Evolutionary conservation across 2,329 filamentous ascomycete genomes (phyloP), one percentile per base, ranked within the genome.

Genomic region (Lizonia empirigonia): DNA sequence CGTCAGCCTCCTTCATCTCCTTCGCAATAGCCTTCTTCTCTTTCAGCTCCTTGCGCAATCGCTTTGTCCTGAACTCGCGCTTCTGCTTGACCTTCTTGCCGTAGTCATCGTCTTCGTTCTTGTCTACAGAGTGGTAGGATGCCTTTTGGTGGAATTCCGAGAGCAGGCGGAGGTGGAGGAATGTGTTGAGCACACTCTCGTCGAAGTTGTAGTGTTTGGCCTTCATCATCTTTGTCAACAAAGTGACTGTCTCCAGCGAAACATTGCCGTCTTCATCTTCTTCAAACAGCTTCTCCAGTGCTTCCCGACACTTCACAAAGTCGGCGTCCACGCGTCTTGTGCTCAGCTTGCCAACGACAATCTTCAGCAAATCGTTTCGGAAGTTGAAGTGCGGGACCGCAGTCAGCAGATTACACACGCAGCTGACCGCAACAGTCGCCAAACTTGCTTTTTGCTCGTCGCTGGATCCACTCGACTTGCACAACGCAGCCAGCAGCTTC

Each of bases 311-410:
- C 71, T 90, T 92, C 56, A 82, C 73, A 59, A 91, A 94, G 56
- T 95, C 87, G 2, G 80, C 81, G 67, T 95, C 90, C 1, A 90
- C 76, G 45, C 82, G 83, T 61, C 85, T 84, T 50, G 81, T 83
- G 65, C 90, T 91, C 27, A 99, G 80, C 71, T 94, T 94, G 61
- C 86, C 85, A 18, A 96, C 86, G 12, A 99, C 71, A 50, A 97
- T 93, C 73, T 90, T 91, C 55, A 99, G 77, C 44, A 99, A 78
- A 44, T 99, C 93, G 39, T 81, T 83, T 32, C 94, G 87, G 74
- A 96, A 97, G 78, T 99, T 99, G 84, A 99, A 99, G 77, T 99
- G 95, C 3, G 94, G 90, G 1, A 97, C 91, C 1, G 88, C 81
- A 16, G 84, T 84, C 32, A 97, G 76, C 13, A 99, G 81, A 23